Evolutionary conservation across 2,329 filamentous ascomycete genomes (phyloP).

Genomic region (Metarhizium guizhouense): DNA sequence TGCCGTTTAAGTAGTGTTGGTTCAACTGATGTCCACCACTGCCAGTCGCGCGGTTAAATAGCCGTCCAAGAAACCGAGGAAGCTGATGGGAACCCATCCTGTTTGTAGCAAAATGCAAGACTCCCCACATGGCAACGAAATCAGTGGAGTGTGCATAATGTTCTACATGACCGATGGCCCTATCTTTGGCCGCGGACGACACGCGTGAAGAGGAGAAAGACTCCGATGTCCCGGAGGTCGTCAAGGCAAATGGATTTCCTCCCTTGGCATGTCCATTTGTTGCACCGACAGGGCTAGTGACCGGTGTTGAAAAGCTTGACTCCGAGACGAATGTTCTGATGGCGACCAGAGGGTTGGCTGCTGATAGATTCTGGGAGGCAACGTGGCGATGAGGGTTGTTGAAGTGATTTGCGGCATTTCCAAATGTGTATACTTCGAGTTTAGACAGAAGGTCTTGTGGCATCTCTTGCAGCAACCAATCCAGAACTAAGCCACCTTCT

Average conservation of each 20-base stretch:
- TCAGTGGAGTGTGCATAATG: constrained; percentile 71
- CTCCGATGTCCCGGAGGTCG: constrained; percentile 10
- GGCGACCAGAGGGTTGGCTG: constrained; percentile 24
- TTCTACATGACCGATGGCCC: constrained; percentile 62
- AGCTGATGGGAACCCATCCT: constrained; percentile 31
- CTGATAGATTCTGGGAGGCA: constrained; percentile 30
- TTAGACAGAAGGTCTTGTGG: constrained; percentile 56
- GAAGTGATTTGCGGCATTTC: constrained; percentile 71
- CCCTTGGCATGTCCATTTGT: constrained; percentile 10
- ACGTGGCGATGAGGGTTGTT: constrained; percentile 60
- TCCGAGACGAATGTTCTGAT: constrained; percentile 26
- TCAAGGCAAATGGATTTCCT: constrained; percentile 9
- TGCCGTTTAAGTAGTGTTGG: constrained; percentile 53
- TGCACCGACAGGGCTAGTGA: constrained; percentile 11
- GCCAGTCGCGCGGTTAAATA: constrained; percentile 45
- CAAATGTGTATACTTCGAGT: constrained; percentile 72
- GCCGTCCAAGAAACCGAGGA: constrained; percentile 51
- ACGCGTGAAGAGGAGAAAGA: constrained; percentile 26
- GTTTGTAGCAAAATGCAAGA: constrained; percentile 56
- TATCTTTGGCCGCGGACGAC: constrained; percentile 29
- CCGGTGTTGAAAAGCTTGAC: constrained; percentile 20
- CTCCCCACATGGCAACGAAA: constrained; percentile 66
- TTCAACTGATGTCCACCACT: constrained; percentile 49
- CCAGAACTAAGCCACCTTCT: constrained; percentile 61
- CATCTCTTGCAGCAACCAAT: constrained; percentile 68